phyloP scores from a whole-genome alignment of 495 filamentous ascomycete genomes.

The Aspergillus heteromorphus region DNA sequence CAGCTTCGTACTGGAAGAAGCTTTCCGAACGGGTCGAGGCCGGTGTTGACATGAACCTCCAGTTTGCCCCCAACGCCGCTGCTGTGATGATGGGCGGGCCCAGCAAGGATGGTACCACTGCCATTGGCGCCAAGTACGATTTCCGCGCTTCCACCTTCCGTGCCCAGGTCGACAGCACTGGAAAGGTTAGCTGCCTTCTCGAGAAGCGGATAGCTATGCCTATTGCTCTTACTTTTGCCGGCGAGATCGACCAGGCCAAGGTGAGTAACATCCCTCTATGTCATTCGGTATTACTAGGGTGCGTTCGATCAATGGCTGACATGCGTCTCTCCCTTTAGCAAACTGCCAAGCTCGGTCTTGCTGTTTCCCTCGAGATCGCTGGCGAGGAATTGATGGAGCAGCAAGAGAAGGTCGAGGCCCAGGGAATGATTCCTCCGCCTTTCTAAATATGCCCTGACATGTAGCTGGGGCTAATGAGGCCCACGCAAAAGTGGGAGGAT shows the following conservation, averaged over 20 bases:
- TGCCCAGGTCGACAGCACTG: conserved; percentile 90
- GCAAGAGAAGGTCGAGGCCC: conserved; percentile 61
- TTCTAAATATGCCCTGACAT: conserved; percentile 39
- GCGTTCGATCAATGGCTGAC: background rate
- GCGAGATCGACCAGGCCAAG: conserved; percentile 94
- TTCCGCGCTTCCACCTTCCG: conserved; percentile 92
- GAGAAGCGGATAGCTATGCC: conserved; percentile 93
- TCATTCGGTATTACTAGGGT: background rate
- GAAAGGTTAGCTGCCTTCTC: conserved; percentile 84
- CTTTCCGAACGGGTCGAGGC: conserved; percentile 95
- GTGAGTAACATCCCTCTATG: conserved; percentile 47
- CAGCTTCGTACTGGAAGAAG: conserved; percentile 90
- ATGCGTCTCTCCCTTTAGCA: conserved; percentile 51
- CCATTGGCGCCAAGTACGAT: conserved; percentile 95
- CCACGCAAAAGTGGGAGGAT: background rate
- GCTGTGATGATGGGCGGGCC: conserved; percentile 64
- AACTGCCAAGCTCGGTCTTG: conserved; percentile 89
- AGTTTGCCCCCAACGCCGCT: conserved; percentile 60
- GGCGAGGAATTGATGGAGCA: conserved; percentile 88
- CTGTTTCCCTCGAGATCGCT: conserved; percentile 87
- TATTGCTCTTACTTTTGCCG: conserved; percentile 87
- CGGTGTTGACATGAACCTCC: conserved; percentile 89
- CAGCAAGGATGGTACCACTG: conserved; percentile 80
- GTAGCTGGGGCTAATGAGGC: conserved; percentile 7
- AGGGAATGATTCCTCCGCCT: conserved; percentile 45